Evolutionary conservation across 129 eudicot species (phyloP).

Genomic region (Apium graveolens): DNA sequence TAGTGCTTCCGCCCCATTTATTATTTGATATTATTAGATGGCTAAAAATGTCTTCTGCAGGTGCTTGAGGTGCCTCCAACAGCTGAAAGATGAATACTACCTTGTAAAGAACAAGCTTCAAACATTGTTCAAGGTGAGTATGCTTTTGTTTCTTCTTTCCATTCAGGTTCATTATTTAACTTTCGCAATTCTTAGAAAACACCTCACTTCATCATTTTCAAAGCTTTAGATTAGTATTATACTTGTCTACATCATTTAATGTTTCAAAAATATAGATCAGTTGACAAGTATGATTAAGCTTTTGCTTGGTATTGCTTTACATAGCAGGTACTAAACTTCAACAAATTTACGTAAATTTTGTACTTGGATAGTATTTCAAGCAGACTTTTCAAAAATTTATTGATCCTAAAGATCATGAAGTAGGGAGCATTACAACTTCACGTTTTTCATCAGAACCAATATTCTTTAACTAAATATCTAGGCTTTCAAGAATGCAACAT

Average conservation of each 20-base stretch:
- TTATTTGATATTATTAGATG: not conserved
- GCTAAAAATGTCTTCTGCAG: not conserved
- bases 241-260: not conserved
- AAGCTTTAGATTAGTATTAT: not conserved
- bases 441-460: not conserved
- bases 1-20: not conserved
- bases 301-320: not conserved
- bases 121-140: slow-evolving; percentile 7
- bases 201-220: not conserved
- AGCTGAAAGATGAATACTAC: slow-evolving; percentile 9
- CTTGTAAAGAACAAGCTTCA: no score
- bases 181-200: not conserved
- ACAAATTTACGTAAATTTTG: not conserved
- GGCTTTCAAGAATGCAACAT: not conserved
- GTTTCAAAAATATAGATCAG: not conserved
- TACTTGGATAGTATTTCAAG: not conserved
- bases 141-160: not conserved
- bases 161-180: not conserved
- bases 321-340: not conserved
- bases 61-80: slow-evolving; percentile 7
- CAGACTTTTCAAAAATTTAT: not conserved
- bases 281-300: not conserved
- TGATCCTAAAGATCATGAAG: not conserved
- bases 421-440: not conserved
- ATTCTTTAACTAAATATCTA: not conserved